phyloP scores from a whole-genome alignment of 345 rosid species.

The Populus alba region DNA sequence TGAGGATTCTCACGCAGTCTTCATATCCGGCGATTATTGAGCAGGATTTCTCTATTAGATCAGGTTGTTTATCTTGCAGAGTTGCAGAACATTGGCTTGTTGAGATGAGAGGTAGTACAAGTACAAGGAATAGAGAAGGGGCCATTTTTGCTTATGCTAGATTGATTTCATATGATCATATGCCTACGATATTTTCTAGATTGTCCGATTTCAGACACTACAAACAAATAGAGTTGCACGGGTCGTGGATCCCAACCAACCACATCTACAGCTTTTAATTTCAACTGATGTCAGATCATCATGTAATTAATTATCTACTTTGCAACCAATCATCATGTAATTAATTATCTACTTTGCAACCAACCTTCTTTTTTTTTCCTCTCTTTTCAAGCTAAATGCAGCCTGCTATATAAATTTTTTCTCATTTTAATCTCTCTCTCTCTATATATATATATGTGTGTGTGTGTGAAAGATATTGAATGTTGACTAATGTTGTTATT shows the following conservation, averaged over 20 bases:
- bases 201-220: background rate
- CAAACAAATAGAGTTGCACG: background rate
- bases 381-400: too few relatives aligned
- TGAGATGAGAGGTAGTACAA: background rate
- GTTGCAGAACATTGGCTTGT: background rate
- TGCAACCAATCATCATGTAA: background rate
- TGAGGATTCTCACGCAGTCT: background rate
- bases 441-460: too few relatives aligned
- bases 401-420: too few relatives aligned
- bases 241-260: background rate
- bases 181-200: background rate
- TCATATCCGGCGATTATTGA: background rate
- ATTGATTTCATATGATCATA: background rate
- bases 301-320: background rate
- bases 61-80: background rate
- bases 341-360: too few relatives aligned
- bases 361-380: too few relatives aligned
- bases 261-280: background rate
- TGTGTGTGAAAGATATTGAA: too few relatives aligned
- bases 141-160: background rate
- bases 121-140: background rate
- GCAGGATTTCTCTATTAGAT: conserved; percentile 3
- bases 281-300: background rate
- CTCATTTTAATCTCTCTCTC: too few relatives aligned
- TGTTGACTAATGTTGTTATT: too few relatives aligned